Evolutionary conservation across 495 filamentous ascomycete genomes (phyloP).

Genomic region (Lasiosphaeria ovina): DNA sequence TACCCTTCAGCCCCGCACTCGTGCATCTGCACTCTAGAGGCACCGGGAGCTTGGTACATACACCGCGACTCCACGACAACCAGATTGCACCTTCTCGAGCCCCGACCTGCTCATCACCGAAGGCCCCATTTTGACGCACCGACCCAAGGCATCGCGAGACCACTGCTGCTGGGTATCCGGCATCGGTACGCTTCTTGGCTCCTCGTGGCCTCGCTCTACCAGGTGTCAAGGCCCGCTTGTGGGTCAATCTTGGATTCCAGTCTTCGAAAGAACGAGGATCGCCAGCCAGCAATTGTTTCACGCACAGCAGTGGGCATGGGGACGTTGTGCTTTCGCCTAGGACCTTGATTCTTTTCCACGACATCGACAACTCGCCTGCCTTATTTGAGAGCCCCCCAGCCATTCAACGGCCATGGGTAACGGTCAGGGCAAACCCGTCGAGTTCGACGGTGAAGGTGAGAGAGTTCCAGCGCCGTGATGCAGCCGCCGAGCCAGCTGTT

Average conservation of each 20-base stretch:
- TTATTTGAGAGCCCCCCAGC: neutral
- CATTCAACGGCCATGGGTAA: constrained; percentile 73
- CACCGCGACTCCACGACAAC: too few species aligned
- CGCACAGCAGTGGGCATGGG: constrained; percentile 6
- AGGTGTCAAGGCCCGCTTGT: constrained; percentile 8
- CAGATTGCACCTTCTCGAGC: too few species aligned
- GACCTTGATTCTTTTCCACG: constrained; percentile 7
- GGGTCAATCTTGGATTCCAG: constrained; percentile 8
- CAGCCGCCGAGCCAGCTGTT: neutral
- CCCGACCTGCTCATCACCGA: too few species aligned
- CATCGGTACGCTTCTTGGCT: too few species aligned
- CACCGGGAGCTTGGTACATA: too few species aligned
- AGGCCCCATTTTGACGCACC: too few species aligned
- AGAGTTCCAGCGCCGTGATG: neutral
- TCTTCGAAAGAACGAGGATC: constrained; percentile 5
- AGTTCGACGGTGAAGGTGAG: constrained; percentile 90
- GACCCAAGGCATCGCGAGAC: too few species aligned
- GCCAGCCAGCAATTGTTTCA: constrained; percentile 11
- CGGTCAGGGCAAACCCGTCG: constrained; percentile 86
- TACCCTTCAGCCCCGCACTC: constrained; percentile 15
- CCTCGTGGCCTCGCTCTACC: neutral
- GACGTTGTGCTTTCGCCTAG: constrained; percentile 13
- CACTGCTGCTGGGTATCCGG: too few species aligned
- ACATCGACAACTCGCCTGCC: constrained; percentile 5
- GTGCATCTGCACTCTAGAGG: too few species aligned